Evolutionary conservation across 192 early-diverging fungal genomes (phyloP), one percentile per base, ranked within the genome.

Genomic region (Umbelopsis ramanniana): DNA sequence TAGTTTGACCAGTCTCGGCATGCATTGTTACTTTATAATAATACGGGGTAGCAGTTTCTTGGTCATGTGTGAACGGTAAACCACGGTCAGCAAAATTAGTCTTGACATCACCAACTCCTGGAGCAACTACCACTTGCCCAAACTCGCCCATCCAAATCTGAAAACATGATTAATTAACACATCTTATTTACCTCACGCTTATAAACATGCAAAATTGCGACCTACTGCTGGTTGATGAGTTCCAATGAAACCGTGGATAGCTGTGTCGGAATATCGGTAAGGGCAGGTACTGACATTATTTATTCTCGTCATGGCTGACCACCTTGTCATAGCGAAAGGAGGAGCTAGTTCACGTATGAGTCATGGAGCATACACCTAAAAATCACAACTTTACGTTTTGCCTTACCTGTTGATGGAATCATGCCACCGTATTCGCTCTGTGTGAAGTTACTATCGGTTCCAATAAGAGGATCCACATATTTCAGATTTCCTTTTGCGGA

Each of bases 91-190:
- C 33, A 19, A 63, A 63, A 11, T 14, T 29, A 35, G 57, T 19
- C 29, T 63, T 37, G 57, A 63, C 35, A 29, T 63, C 33, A n/a
- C 33, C 57, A 9, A 63, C 17, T 19, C 57, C 57, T 29, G 57
- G 57, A 63, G 57, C 57, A 1, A 63, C 33, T 17, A 35, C 26
- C 3, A 63, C 57, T 63, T 63, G 57, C 12, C 57, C 57, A 37
- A 26, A 63, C 19, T 63, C 57, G 19, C 57, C 57, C 57, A 63
- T 63, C 57, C 57, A 63, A 14, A 63, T 63, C 57, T 63, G 33
- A 9, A 37, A n/a, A 29, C 5, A 7, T 33, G 14, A 15, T 29
- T 3, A 7, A 2, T 24, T 2, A 26, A 14, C 8, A 24, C 9
- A 11, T 26, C n/a, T 52, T 6, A 24, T 8, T 2, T 54, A 26